These are phyloP conservation scores for Diplodia seriata DNA, from an alignment of 2,329 filamentous ascomycete species.

Conservation along the genomic window DNA sequence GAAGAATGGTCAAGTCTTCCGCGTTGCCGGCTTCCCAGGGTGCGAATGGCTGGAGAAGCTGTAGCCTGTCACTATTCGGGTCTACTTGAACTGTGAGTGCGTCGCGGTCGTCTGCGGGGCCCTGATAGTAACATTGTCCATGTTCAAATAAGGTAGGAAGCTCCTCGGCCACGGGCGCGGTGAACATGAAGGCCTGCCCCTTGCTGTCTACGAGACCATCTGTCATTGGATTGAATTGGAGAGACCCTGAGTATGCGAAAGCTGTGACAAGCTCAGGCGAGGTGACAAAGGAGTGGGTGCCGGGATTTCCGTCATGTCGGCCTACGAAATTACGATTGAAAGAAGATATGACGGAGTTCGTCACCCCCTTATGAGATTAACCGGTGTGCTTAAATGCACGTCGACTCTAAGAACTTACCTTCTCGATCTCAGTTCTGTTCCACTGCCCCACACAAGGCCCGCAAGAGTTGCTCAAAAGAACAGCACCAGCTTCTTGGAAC, in stretches of 20 bases:
- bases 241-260: slow-evolving; percentile 37
- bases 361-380: slow-evolving; percentile 36
- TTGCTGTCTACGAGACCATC: slow-evolving; percentile 34
- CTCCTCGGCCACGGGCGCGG: slow-evolving; percentile 39
- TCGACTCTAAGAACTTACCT: not conserved
- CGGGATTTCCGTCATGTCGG: slow-evolving; percentile 50
- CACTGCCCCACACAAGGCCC: slow-evolving; percentile 49
- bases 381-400: not conserved
- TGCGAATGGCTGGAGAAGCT: slow-evolving; percentile 36
- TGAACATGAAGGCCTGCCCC: slow-evolving; percentile 39
- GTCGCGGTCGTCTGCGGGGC: slow-evolving; percentile 36
- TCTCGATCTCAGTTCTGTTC: slow-evolving; percentile 45
- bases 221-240: slow-evolving; percentile 42
- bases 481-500: slow-evolving; percentile 42
- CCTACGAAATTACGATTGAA: slow-evolving; percentile 51
- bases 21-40: slow-evolving; percentile 40
- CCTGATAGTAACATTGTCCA: slow-evolving; percentile 41
- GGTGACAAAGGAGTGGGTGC: slow-evolving; percentile 58
- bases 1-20: slow-evolving; percentile 40
- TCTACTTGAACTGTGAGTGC: slow-evolving; percentile 41
- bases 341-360: slow-evolving; percentile 46
- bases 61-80: slow-evolving; percentile 40
- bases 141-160: slow-evolving; percentile 39
- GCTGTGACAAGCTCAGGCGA: slow-evolving; percentile 57
- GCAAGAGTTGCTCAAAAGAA: slow-evolving; percentile 46